A percentile compares a stretch with the other conserved stretches of the same genome.
Evolutionary conservation across 306 rosid genomes (phyloP).

Genomic region (Adenanthera pavonina): DNA sequence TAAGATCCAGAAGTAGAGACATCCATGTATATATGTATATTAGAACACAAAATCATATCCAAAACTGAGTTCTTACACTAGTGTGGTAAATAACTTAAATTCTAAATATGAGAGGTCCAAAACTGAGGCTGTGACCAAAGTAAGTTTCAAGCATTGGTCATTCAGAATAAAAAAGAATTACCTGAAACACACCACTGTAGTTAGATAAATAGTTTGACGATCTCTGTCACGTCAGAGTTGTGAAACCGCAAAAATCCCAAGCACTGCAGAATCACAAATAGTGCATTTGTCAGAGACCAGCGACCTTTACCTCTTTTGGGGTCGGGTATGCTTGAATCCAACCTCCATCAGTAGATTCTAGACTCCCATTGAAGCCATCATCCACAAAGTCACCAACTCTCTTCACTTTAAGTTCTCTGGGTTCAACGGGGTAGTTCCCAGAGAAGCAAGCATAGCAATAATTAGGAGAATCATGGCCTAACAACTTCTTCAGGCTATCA

Average conservation of each 20-base stretch:
- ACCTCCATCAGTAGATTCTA: slow-evolving; percentile 67
- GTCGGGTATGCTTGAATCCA: slow-evolving; percentile 58
- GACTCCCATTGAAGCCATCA: slow-evolving; percentile 63
- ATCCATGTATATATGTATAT: background rate
- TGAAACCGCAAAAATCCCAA: slow-evolving; percentile 8
- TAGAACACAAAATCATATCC: background rate
- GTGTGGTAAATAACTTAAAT: slow-evolving; percentile 27
- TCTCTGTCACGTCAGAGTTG: slow-evolving; percentile 6
- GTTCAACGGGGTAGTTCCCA: slow-evolving; percentile 81
- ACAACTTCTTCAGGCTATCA: slow-evolving; percentile 51
- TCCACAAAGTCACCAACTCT: slow-evolving; percentile 70
- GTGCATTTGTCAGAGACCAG: slow-evolving; percentile 24
- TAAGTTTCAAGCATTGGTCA: slow-evolving; percentile 31
- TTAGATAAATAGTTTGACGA: slow-evolving; percentile 23
- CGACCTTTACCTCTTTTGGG: slow-evolving; percentile 35
- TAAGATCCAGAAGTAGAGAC: background rate
- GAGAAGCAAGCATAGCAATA: slow-evolving; percentile 84
- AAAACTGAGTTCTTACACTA: slow-evolving; percentile 6
- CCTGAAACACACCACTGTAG: slow-evolving; percentile 36
- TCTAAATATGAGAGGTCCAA: slow-evolving; percentile 38
- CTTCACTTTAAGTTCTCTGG: slow-evolving; percentile 60
- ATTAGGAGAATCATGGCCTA: slow-evolving; percentile 55
- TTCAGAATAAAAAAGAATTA: slow-evolving; percentile 28
- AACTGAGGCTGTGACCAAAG: slow-evolving; percentile 21
- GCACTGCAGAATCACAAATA: slow-evolving; percentile 44